A percentile compares a stretch with the other conserved stretches of the same genome.
These are phyloP conservation scores for Orbilia ellipsospora DNA, from an alignment of 2,329 filamentous ascomycete genomes.

Conservation along the genomic window DNA sequence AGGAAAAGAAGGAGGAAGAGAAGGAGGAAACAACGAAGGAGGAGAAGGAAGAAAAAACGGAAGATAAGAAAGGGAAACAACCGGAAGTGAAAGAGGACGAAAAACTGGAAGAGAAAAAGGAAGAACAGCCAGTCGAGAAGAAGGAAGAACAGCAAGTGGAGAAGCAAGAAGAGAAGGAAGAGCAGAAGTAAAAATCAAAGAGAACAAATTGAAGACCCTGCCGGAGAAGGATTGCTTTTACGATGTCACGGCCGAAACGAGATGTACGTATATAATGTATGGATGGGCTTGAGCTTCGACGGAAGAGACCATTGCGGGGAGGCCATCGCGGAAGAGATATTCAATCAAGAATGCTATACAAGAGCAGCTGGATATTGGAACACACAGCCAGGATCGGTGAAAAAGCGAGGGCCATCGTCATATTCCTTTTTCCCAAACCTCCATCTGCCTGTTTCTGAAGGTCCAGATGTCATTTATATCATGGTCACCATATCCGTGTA, in stretches of 20 bases:
- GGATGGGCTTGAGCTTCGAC: neutral
- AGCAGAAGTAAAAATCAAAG: neutral
- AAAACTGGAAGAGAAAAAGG: neutral
- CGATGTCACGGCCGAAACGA: neutral
- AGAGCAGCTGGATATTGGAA: too few relatives aligned
- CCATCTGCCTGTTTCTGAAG: too few relatives aligned
- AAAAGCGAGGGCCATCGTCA: too few relatives aligned
- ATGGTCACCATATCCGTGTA: neutral
- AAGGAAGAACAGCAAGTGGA: neutral
- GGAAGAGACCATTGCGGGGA: neutral
- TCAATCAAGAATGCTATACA: too few relatives aligned
- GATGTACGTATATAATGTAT: neutral
- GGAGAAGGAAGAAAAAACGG: neutral
- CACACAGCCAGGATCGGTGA: too few relatives aligned
- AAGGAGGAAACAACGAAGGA: neutral
- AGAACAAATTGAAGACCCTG: neutral
- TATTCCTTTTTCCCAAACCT: too few relatives aligned
- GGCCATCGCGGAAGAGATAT: neutral
- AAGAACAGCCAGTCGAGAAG: neutral
- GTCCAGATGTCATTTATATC: neutral
- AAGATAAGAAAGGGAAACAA: neutral
- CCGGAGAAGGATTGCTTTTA: neutral
- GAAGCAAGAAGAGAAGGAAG: conserved; percentile 60
- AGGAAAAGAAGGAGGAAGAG: neutral
- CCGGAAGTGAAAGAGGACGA: neutral